Conservation (phyloP, 148 eudicot genomes). For the Fagopyrum homotropicum region DNA sequence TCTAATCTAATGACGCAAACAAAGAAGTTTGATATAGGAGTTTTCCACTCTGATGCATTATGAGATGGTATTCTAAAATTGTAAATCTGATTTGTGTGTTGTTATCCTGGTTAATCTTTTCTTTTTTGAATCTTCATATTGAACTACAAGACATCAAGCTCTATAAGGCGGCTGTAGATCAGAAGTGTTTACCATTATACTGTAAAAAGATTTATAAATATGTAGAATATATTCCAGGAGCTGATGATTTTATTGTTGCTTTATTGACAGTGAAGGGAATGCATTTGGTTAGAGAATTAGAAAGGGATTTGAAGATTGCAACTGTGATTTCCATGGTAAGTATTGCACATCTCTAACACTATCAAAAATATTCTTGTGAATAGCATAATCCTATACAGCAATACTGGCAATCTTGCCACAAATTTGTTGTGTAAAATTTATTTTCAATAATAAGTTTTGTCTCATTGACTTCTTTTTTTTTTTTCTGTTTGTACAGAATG, state of each 20-base stretch:
- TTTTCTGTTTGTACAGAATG: conserved; percentile 57
- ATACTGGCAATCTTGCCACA: background rate
- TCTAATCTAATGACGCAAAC: background rate
- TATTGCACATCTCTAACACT: conserved; percentile 5
- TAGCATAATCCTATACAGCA: background rate
- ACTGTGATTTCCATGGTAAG: conserved; percentile 95
- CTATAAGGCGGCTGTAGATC: too few species aligned
- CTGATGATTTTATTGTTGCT: conserved; percentile 1
- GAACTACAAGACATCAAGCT: background rate
- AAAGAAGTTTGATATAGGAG: background rate
- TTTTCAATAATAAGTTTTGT: background rate
- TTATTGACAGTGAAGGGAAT: conserved; percentile 77
- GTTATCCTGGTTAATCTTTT: background rate
- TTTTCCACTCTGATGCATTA: background rate
- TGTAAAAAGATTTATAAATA: background rate
- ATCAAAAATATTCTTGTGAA: background rate
- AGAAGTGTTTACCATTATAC: background rate
- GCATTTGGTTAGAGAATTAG: conserved; percentile 90
- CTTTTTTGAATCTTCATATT: background rate
- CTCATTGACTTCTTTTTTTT: background rate
- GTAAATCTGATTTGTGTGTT: background rate
- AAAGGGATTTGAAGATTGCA: conserved; percentile 92
- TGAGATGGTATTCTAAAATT: background rate
- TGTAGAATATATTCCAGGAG: background rate
- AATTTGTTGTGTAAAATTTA: background rate